A percentile compares a stretch with the other conserved stretches of the same genome.
Evolutionary conservation across 1,284 basidiomycete species (phyloP).

Genomic region (Testicularia cyperi): DNA sequence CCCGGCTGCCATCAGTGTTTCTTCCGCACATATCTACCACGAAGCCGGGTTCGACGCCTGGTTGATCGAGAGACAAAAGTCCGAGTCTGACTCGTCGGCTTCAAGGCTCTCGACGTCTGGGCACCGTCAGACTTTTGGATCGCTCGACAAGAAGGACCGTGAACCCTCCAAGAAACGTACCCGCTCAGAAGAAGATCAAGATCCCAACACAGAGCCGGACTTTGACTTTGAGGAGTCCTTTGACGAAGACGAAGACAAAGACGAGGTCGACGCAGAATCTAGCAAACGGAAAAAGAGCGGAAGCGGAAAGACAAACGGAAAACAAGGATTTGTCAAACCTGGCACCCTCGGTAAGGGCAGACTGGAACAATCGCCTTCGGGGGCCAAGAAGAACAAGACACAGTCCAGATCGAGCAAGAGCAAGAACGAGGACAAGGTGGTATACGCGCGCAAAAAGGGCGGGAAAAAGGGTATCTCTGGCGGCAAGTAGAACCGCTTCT

Average conservation of each 20-base stretch:
- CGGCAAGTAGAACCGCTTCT: constrained; percentile 5
- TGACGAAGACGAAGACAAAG: too few relatives aligned
- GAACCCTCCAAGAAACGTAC: constrained; percentile 2
- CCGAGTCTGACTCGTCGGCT: neutral
- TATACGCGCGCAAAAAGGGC: constrained; percentile 25
- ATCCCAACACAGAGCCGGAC: constrained; percentile 10
- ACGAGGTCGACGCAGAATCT: too few relatives aligned
- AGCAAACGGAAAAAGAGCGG: too few relatives aligned
- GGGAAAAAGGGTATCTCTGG: constrained; percentile 25
- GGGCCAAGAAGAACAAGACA: constrained; percentile 1
- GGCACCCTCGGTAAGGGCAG: constrained; percentile 3
- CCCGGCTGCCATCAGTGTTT: too few relatives aligned
- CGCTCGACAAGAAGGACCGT: constrained; percentile 6
- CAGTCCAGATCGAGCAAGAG: neutral
- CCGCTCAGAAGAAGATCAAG: constrained; percentile 1
- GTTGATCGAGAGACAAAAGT: constrained; percentile 18
- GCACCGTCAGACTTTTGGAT: constrained; percentile 15
- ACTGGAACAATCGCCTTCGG: constrained; percentile 1
- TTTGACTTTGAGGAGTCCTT: constrained; percentile 8
- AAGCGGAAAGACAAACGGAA: neutral
- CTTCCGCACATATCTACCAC: constrained; percentile 9
- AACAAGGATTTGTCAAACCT: constrained; percentile 21
- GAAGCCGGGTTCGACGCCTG: constrained; percentile 35
- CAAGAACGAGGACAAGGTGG: constrained; percentile 28
- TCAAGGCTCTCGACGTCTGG: too few relatives aligned